phyloP scores from a whole-genome alignment of 768 basidiomycete species.

The Gautieria morchelliformis region DNA sequence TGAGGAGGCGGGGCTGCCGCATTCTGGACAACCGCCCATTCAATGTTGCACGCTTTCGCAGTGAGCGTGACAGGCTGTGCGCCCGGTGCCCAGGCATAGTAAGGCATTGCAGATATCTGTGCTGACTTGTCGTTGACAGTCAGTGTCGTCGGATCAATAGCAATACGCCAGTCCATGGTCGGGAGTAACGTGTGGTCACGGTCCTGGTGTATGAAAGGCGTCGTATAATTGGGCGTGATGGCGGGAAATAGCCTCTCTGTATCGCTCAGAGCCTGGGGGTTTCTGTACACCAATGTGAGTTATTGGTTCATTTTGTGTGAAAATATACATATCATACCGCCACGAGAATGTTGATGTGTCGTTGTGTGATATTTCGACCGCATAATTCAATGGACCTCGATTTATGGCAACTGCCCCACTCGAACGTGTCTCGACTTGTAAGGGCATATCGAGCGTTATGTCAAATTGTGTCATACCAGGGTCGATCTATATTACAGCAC shows the following conservation, averaged over 20 bases:
- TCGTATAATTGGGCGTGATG: neutral
- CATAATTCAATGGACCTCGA: neutral
- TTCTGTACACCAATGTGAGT: too few species aligned
- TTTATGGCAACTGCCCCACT: too few species aligned
- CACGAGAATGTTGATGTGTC: neutral
- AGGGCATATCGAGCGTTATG: too few species aligned
- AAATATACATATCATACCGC: neutral
- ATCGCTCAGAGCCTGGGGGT: neutral
- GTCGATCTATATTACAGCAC: too few species aligned
- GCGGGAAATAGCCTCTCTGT: neutral
- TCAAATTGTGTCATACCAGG: too few species aligned
- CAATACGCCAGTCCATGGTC: neutral
- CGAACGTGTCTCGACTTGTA: neutral
- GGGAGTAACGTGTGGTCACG: neutral
- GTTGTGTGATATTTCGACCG: neutral
- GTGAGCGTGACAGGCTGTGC: neutral
- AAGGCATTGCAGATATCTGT: neutral
- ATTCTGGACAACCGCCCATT: neutral
- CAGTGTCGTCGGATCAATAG: neutral
- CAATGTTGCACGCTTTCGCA: neutral
- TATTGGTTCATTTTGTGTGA: too few species aligned
- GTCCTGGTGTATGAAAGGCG: neutral
- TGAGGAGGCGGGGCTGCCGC: neutral
- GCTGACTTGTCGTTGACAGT: neutral
- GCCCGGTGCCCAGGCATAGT: too few species aligned